Evolutionary conservation across 495 filamentous ascomycete genomes (phyloP), one percentile per base, ranked within the genome.

Genomic region (Penicillium bialowiezense): DNA sequence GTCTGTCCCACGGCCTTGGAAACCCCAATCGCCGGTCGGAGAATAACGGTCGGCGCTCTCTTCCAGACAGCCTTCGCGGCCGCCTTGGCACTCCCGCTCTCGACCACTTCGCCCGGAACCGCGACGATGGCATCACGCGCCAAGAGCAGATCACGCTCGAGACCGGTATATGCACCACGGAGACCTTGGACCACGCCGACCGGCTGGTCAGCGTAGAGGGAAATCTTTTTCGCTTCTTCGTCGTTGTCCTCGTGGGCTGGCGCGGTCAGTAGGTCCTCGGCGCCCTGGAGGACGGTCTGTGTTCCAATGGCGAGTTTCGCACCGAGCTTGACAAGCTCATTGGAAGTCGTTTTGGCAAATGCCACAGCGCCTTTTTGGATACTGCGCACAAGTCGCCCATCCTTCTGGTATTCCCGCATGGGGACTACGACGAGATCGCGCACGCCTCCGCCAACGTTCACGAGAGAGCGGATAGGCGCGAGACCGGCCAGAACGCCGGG

Each of bases 281-380:
- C 90, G 19, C 86, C 85, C 62, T 96, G 90, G 3, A 97, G 75
- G 26, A 91, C 81, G 19, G 85, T 91, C 58, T 99, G 95, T 5
- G 95, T 95, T 31, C 95, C 95, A 33, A 97, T 87, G 12, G 93
- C 93, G 17, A 97, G 73, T 67, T 97, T 97, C 14, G 93, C 95
- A 8, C 95, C 95, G 1, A 99, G 75, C 52, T 91, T 91, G 50
- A 96, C 85, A 7, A 96, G 76, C 61, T 97, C 95, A 10, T 83
- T 90, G 4, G 90, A 90, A 1, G 93, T 97, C 9, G 90, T 97
- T 60, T 87, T 91, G 23, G 88, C 91, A 56, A 99, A 97, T 3
- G 87, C 83, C 1, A 85, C 65, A 0, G 90, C 90, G 17, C 95
- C 95, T 65, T 96, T 97, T 51, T 88, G 83, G 41, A 99, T 85